Base-by-base conservation (phyloP, 2,329 filamentous ascomycete genomes). In the Talaromyces pinophilus region DNA sequence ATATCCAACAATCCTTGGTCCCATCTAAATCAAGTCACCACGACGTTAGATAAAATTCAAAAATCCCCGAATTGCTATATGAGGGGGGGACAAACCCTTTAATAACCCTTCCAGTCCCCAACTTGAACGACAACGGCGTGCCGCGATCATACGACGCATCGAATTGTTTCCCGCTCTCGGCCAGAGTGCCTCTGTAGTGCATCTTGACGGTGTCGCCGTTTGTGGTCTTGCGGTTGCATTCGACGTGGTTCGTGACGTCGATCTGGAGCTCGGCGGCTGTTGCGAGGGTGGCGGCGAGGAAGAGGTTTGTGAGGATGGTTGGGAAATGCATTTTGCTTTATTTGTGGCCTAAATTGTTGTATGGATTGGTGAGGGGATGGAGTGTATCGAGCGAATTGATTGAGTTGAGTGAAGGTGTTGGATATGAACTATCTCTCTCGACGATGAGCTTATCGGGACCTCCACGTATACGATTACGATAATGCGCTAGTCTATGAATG, bases 1-100 rank as follows among this genome's bases (percentile, higher is more conserved):
- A 98, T 97, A 75, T 92, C 92, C 63, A 95, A 73, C 46, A 98
- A 85, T 60, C 94, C 94, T 76, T 96, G 81, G 73, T 98, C 94
- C 94, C 93, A 97, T 75, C 89, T 92, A 69, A 69, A 5, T 5
- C 35, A 44, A 15, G 7, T 4, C n/a, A 33, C 17, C 28, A 28
- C 8, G 3, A 28, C 8, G 3, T 57, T 57, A 25, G 25, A 25
- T 25, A 25, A 25, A 25, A 25, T 3, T 25, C 2, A 25, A 25
- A 25, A 25, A 25, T 25, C 25, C 25, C 4, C 25, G 25, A 25
- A 25, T 25, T 4, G 25, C 25, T 25, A 25, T 25, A 3, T 2
- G 25, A 25, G 42, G 28, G 11, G 62, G 67, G 42, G 68, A 84
- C 87, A 73, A 76, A 92, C 89, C 94, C 94, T 82, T 91, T 89